phyloP scores from a whole-genome alignment of 2,329 filamentous ascomycete genomes.

The Myotisia sp. region DNA sequence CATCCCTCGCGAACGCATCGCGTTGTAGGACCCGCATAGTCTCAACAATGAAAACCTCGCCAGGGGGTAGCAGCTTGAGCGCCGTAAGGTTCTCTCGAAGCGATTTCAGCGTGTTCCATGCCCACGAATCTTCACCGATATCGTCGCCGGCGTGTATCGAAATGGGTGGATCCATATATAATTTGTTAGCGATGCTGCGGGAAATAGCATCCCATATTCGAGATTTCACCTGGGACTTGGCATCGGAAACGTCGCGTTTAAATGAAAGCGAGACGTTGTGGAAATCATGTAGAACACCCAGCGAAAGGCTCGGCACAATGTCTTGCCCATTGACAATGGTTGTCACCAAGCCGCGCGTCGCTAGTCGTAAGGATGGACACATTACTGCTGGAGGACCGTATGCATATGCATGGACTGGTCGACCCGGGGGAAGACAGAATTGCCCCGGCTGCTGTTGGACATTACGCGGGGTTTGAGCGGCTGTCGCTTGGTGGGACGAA shows the following conservation, averaged over 20 bases:
- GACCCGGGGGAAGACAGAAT: conserved; percentile 47
- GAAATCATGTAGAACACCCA: conserved; percentile 61
- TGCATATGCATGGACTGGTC: conserved; percentile 65
- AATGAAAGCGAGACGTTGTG: conserved; percentile 59
- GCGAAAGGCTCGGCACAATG: conserved; percentile 57
- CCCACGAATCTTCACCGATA: conserved; percentile 53
- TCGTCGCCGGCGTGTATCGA: conserved; percentile 34
- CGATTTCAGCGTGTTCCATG: conserved; percentile 50
- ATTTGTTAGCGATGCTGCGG: conserved; percentile 47
- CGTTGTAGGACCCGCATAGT: conserved; percentile 52
- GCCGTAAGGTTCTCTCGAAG: conserved; percentile 54
- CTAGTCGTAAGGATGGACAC: conserved; percentile 53
- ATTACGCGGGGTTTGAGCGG: conserved; percentile 1
- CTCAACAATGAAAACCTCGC: conserved; percentile 62
- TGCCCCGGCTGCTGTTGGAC: conserved; percentile 13
- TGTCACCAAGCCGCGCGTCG: conserved; percentile 60
- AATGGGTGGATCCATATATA: conserved; percentile 39
- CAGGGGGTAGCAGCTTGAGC: conserved; percentile 57
- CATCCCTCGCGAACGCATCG: conserved; percentile 44
- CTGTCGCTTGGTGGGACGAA: conserved; percentile 26
- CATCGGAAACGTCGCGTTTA: conserved; percentile 54
- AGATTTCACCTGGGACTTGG: conserved; percentile 51
- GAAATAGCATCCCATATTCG: conserved; percentile 53
- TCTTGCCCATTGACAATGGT: conserved; percentile 60
- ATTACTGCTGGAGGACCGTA: conserved; percentile 63